Evolutionary conservation across 2,329 filamentous ascomycete species (phyloP), one percentile per base, ranked within the genome.

Genomic region (Trichophyton simii): DNA sequence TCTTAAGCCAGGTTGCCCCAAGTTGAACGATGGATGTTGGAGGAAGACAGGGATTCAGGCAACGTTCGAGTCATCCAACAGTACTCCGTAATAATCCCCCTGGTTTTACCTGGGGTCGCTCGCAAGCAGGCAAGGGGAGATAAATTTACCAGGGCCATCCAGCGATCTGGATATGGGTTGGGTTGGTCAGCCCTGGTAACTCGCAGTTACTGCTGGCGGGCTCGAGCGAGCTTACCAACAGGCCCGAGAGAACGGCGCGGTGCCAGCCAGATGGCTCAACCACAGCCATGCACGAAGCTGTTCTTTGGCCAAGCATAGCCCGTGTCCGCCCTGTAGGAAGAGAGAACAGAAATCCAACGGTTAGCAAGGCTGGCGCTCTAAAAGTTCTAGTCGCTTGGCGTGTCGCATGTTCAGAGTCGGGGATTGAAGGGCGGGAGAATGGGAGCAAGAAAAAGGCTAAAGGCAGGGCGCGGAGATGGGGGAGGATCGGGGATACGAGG

Each of bases 271-370:
- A 9, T 4, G 22, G 55, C 15, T 42, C 46, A 63, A 70, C 69
- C 72, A 69, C 84, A 87, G 31, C 72, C 79, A 68, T 86, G 68
- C 71, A 87, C 80, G 63, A 84, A 77, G 1, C 78, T 78, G 67
- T 87, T 87, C 69, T 79, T 79, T 2, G 85, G 85, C 82, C 83
- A 85, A 1, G 72, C 66, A 65, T 82, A 86, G 9, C 76, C 76
- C 36, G 83, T 81, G 55, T 73, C 69, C 34, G 68, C 65, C 79
- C 77, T 78, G 64, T 60, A 28, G 34, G 34, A 57, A 31, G 60
- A 28, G n/a, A 22, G 15, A 42, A 11, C 13, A 42, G 13, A 11
- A 42, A 13, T 28, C 13, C 20, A 6, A 50, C 22, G 20, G 41
- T 60, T 60, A 60, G 58, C 42, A 48, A 31, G n/a, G 25, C 28